A percentile compares a stretch with the other conserved stretches of the same genome.
phyloP scores from a whole-genome alignment of 371 early-diverging fungal species.

The Mucor saturninus region DNA sequence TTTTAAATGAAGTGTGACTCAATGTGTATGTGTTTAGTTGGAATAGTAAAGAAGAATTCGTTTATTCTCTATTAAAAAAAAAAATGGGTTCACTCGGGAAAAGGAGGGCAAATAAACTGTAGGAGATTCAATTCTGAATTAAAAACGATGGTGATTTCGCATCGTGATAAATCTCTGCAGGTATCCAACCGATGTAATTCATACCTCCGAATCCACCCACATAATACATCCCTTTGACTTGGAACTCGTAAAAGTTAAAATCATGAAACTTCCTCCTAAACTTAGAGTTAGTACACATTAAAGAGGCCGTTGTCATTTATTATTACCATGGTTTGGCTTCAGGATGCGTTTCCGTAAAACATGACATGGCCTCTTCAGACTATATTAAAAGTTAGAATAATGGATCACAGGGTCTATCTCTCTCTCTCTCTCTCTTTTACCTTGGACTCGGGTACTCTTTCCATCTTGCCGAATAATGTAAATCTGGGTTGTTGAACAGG shows the following conservation, averaged over 20 bases:
- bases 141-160: constrained; percentile 6
- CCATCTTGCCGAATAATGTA: constrained; percentile 51
- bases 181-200: constrained; percentile 54
- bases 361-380: constrained; percentile 31
- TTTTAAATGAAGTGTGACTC: too few relatives aligned
- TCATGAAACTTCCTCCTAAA: constrained; percentile 46
- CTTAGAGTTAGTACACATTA: neutral
- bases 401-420: too few relatives aligned
- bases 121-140: neutral
- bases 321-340: constrained; percentile 48
- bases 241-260: constrained; percentile 56
- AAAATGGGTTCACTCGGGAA: neutral
- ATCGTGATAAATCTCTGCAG: constrained; percentile 35
- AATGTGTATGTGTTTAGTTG: too few relatives aligned
- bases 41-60: too few relatives aligned
- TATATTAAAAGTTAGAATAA: constrained; percentile 6
- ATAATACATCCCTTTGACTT: constrained; percentile 55
- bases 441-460: constrained; percentile 34
- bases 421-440: constrained; percentile 30
- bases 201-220: constrained; percentile 63
- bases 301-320: too few relatives aligned
- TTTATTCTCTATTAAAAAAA: neutral
- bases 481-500: constrained; percentile 58
- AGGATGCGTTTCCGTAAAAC: constrained; percentile 47
- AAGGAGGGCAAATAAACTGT: too few relatives aligned